Base-by-base conservation (phyloP, 2,329 filamentous ascomycete genomes). In the Cadophora malorum region DNA sequence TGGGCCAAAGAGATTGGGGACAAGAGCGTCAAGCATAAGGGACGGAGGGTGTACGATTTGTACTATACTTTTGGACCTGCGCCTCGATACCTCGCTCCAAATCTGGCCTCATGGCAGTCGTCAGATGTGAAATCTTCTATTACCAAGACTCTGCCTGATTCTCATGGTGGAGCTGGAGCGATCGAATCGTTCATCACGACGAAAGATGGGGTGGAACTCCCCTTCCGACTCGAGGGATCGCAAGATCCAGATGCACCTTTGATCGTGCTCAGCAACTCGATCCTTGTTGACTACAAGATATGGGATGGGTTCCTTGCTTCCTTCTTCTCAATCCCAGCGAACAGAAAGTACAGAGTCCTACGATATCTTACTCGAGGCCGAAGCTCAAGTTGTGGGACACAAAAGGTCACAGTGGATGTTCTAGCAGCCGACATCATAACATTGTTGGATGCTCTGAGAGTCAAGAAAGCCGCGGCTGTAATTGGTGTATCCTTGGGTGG, bases 401-500 rank as follows among this genome's bases (percentile, higher is more conserved):
- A 69, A 23, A 67, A 73, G 10, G 69, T 78, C 7, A 78, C 73
- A 19, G 64, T 78, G 8, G 88, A 91, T 72, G 80, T 88, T 2
- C 83, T 96, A 0, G 86, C 91, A 3, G 83, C 86, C 8, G 93
- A 96, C 75, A 81, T 96, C 25, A 82, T 84, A 47, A 79, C 82
- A 0, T 78, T 97, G 0, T 86, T 96, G 3, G 83, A 89, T 64
- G 87, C 90, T 0, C 83, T 96, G 35, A 87, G 91, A 60, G 88
- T 94, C 52, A 82, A 85, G 10, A 85, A 86, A 74, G 87, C 91
- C 0, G 86, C 90, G 41, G 83, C 86, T 0, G 81, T 95, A 0
- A 82, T 96, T 23, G 93, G 93, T 23, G 93, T 96, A 3, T 92
- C 89, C 45, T 88, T 96, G 78, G 93, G 93, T 70, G 93, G 93